Evolutionary conservation across 1,284 basidiomycete species (phyloP), one percentile per base, ranked within the genome.

Genomic region (Austroboletus novae-zelandiae): DNA sequence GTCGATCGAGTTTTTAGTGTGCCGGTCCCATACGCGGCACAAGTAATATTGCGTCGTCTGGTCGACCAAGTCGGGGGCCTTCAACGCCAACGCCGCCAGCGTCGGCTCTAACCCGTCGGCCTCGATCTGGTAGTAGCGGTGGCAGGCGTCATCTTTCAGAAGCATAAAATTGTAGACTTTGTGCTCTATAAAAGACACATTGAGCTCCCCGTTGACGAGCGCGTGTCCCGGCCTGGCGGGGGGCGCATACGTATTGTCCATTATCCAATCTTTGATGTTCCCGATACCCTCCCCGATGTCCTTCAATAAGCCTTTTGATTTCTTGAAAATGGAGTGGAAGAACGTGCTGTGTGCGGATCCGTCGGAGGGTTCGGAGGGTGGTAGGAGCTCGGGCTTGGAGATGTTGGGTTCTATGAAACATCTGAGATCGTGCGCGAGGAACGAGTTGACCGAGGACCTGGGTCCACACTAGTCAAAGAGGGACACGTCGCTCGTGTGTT

Each of bases 401-500:
- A 45, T 47, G 15, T 43, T 32, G 23, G 40, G 43, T n/a, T n/a
- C 30, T 20, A 51, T 20, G 45, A 55, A 62, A 20, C 61, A 61
- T 32, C 45, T 42, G 4, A 61, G 44, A 23, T 40, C 9, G n/a
- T 44, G 32, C 4, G 60, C 60, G 14, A 61, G 51, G 45, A 65
- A 61, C 13, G 60, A 34, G 56, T 63, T 61, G 48, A 59, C 35
- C 2, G 45, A 39, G n/a, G 62, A 53, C 14, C 42, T 41, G 9
- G 25, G 73, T 11, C 74, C 60, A 29, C 58, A 59, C 66, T 66
- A 64, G 44, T 68, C 64, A 29, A 64, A 64, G 27, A 64, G 47
- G 1, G 64, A 60, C 20, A 54, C 18, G 4, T 68, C 66, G 1
- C 52, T 47, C 0, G 64, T 64, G 31, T 54, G 61, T 32, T 61